Conservation (phyloP, 2,329 filamentous ascomycete species). For the Monosporascus sp. region DNA sequence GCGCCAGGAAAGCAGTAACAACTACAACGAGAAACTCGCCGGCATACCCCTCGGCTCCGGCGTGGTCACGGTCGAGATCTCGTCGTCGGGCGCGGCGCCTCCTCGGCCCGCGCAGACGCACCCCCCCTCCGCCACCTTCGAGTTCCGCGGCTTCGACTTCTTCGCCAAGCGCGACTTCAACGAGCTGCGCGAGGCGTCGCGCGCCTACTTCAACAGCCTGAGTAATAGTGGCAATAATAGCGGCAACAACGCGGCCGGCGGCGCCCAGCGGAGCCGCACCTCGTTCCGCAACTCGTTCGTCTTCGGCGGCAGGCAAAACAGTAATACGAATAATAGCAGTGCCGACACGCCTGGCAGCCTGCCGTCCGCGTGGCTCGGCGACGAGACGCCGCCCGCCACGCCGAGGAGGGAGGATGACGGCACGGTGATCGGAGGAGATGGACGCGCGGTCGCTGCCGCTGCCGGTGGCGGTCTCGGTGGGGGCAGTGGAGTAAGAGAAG, state of each 20-base stretch:
- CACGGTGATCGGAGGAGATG: background rate
- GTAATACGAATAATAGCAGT: background rate
- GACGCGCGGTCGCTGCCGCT: background rate
- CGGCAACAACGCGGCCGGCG: background rate
- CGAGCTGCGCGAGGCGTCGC: slow-evolving; percentile 20
- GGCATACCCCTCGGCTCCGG: too few relatives aligned
- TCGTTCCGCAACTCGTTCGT: slow-evolving; percentile 1
- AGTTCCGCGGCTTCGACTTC: slow-evolving; percentile 27
- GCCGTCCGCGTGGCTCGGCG: slow-evolving; percentile 25
- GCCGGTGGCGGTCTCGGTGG: background rate
- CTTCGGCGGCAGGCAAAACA: slow-evolving; percentile 4
- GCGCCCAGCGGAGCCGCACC: background rate
- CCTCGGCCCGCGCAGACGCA: background rate
- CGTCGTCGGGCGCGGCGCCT: background rate
- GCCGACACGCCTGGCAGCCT: slow-evolving; percentile 3
- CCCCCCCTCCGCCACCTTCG: slow-evolving; percentile 10
- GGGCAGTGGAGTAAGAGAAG: background rate
- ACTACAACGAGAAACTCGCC: too few relatives aligned
- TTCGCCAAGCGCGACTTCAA: slow-evolving; percentile 26
- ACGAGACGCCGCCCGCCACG: slow-evolving; percentile 22
- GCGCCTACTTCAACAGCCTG: slow-evolving; percentile 18
- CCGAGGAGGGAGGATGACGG: slow-evolving; percentile 1
- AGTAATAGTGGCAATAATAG: slow-evolving; percentile 8
- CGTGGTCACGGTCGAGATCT: too few relatives aligned
- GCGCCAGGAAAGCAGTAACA: background rate